Conservation (phyloP, 225 moss, liverwort and hornwort genomes). For the Sphagnum tenellum region DNA sequence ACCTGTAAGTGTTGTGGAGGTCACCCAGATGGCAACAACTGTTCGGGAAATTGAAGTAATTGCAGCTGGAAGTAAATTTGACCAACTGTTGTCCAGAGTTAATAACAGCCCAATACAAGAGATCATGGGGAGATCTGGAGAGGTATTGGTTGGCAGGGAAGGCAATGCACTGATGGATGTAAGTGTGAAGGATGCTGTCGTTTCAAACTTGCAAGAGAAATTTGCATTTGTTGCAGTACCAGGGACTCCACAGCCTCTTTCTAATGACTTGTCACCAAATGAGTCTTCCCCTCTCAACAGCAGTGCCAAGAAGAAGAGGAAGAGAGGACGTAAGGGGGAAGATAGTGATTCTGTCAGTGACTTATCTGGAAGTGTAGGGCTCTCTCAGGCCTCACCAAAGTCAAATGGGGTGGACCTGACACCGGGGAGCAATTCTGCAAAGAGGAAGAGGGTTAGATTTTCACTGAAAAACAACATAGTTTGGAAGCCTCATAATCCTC, state of each 20-base stretch:
- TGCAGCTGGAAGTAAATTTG: conserved; percentile 4
- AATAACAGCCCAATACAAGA: conserved; percentile 8
- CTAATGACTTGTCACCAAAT: conserved; percentile 18
- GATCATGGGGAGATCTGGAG: conserved; percentile 8
- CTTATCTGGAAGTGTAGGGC: conserved; percentile 5
- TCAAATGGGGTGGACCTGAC: conserved; percentile 28
- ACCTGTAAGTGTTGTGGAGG: conserved; percentile 33
- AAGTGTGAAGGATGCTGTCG: conserved; percentile 52
- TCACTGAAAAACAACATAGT: conserved; percentile 80
- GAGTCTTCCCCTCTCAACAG: conserved; percentile 13
- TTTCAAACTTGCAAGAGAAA: conserved; percentile 65
- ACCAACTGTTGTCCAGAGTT: conserved; percentile 20
- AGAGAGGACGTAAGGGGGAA: conserved; percentile 31
- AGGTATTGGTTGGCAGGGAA: conserved; percentile 22
- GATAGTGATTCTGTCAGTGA: conserved; percentile 6
- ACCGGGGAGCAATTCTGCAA: conserved; percentile 28
- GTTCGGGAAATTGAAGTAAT: conserved; percentile 9
- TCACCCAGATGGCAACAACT: conserved; percentile 8
- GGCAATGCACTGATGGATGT: conserved; percentile 36
- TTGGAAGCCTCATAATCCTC: conserved; percentile 83
- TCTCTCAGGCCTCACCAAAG: conserved; percentile 11
- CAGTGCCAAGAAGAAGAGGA: conserved; percentile 52
- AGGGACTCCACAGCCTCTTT: conserved; percentile 20
- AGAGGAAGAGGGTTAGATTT: conserved; percentile 93
- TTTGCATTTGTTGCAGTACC: conserved; percentile 65